phyloP scores from a whole-genome alignment of 345 rosid genomes.

The Hibiscus trionum region DNA sequence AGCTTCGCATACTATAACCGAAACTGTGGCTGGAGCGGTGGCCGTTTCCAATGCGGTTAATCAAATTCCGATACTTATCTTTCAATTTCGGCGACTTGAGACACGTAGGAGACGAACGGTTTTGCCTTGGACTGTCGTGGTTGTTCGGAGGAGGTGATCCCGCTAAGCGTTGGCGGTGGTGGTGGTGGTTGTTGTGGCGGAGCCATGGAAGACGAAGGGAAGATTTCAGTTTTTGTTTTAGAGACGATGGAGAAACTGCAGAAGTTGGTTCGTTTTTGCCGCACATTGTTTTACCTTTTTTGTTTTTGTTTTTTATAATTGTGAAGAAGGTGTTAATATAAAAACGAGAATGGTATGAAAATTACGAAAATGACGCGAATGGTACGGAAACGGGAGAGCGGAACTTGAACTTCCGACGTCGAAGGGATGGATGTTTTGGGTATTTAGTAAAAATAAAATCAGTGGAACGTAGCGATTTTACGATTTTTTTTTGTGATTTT shows the following conservation, averaged over 20 bases:
- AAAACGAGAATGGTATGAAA: background rate
- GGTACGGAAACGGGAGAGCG: background rate
- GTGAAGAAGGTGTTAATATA: background rate
- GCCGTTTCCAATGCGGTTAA: conserved; percentile 17
- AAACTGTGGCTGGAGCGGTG: background rate
- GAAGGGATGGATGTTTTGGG: background rate
- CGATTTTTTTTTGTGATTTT: background rate
- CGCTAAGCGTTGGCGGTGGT: background rate
- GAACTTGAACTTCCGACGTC: background rate
- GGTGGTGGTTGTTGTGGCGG: background rate
- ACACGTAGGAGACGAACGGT: background rate
- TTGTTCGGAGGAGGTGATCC: background rate
- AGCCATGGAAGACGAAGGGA: conserved; percentile 23
- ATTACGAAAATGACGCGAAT: background rate
- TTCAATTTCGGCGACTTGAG: conserved; percentile 14
- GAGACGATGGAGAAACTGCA: conserved; percentile 5
- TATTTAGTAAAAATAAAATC: background rate
- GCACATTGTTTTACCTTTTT: background rate
- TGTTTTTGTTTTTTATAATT: background rate
- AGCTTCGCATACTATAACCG: conserved; percentile 17
- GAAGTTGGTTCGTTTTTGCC: background rate
- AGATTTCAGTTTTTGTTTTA: conserved; percentile 25
- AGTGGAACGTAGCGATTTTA: background rate
- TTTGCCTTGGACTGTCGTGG: conserved; percentile 13
- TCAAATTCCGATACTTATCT: conserved; percentile 21